Percentiles rank a stretch among this genome's conserved stretches.
These are phyloP conservation scores for Macrolepiota fuliginosa DNA, from an alignment of 768 basidiomycete species.

Conservation along the genomic window DNA sequence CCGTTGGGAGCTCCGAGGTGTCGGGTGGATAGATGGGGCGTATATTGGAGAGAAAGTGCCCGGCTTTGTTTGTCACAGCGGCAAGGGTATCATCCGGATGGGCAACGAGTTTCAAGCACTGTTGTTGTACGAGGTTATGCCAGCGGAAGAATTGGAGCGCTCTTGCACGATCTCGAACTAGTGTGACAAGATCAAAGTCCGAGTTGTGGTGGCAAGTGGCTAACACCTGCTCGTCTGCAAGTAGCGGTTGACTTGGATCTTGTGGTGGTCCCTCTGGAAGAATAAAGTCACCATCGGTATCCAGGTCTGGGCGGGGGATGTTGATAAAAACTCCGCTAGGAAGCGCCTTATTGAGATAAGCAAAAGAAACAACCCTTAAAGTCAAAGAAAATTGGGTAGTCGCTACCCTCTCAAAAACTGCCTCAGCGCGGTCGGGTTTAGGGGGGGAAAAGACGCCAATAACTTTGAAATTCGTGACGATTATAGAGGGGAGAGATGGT, in stretches of 20 bases:
- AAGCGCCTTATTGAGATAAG: conserved; percentile 12
- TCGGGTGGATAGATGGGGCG: conserved; percentile 15
- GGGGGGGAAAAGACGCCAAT: conserved; percentile 13
- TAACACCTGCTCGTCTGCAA: conserved; percentile 22
- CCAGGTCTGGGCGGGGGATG: neutral
- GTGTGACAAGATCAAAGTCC: conserved; percentile 23
- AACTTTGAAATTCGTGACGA: conserved; percentile 15
- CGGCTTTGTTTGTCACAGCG: conserved; percentile 10
- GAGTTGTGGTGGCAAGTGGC: conserved; percentile 18
- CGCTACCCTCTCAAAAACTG: conserved; percentile 14
- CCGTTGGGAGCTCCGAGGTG: conserved; percentile 13
- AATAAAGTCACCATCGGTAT: neutral
- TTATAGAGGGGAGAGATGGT: conserved; percentile 3
- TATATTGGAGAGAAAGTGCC: neutral
- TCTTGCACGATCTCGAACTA: conserved; percentile 19
- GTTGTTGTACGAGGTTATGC: conserved; percentile 17
- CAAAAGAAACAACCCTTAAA: conserved; percentile 15
- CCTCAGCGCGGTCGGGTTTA: neutral
- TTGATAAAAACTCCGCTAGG: neutral
- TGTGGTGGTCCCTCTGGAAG: conserved; percentile 19
- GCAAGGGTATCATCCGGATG: conserved; percentile 16
- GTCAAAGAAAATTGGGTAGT: conserved; percentile 15
- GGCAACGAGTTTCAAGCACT: conserved; percentile 17
- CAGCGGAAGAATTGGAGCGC: conserved; percentile 28
- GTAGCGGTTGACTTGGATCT: conserved; percentile 15